These are phyloP conservation scores for Ailanthus altissimus DNA, from an alignment of 345 rosid species.

Conservation along the genomic window DNA sequence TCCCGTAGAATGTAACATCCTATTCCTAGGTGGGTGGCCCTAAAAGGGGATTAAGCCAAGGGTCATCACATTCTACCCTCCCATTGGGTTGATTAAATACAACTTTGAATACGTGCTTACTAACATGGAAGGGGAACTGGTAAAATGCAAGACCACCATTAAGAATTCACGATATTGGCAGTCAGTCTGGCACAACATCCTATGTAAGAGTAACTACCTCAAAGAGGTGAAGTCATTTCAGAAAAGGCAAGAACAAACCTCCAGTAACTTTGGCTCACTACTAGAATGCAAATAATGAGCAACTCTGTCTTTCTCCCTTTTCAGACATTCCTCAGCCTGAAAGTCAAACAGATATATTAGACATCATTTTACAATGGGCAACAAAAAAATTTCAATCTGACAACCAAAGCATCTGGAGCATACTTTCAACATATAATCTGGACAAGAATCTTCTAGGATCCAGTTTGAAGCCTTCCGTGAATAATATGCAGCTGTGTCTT, in stretches of 20 bases:
- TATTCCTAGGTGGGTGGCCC: background rate
- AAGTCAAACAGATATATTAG: slow-evolving; percentile 11
- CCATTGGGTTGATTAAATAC: background rate
- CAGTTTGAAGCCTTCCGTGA: slow-evolving; percentile 67
- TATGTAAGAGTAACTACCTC: background rate
- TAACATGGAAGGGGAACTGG: background rate
- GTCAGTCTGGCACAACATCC: background rate
- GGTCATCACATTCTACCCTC: background rate
- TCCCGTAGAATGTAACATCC: background rate
- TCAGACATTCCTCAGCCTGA: slow-evolving; percentile 62
- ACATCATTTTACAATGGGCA: slow-evolving; percentile 3
- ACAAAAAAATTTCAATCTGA: background rate
- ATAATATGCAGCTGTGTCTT: slow-evolving; percentile 58
- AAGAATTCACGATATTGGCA: background rate
- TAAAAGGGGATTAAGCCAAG: background rate
- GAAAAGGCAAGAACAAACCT: slow-evolving; percentile 40
- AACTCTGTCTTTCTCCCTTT: slow-evolving; percentile 59
- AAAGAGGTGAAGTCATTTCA: background rate
- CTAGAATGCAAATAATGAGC: slow-evolving; percentile 52
- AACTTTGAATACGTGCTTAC: background rate
- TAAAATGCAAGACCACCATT: background rate
- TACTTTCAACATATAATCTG: slow-evolving; percentile 61
- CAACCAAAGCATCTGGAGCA: slow-evolving; percentile 12
- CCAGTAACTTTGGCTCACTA: slow-evolving; percentile 56
- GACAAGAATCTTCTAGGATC: slow-evolving; percentile 61